These are phyloP conservation scores for Trifolium dubium DNA, from an alignment of 306 rosid species.

Conservation along the genomic window DNA sequence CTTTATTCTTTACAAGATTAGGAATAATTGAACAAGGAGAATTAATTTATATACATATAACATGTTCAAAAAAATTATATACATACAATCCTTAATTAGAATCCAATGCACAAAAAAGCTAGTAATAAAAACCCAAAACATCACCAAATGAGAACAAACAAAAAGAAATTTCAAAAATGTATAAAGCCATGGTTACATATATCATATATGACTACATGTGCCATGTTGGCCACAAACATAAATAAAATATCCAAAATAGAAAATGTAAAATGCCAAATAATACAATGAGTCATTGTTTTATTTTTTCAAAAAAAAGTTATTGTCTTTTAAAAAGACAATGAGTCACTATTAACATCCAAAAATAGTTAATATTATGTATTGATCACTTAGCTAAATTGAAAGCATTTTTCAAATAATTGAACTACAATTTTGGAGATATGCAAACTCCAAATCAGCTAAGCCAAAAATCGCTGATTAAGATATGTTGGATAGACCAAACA, in stretches of 20 bases:
- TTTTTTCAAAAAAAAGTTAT: too few species aligned
- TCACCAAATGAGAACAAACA: not conserved
- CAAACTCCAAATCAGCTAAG: not conserved
- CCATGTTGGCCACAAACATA: not conserved
- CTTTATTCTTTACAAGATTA: not conserved
- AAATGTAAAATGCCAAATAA: too few species aligned
- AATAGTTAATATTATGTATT: not conserved
- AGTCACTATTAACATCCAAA: too few species aligned
- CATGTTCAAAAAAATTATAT: too few species aligned
- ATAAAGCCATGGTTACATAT: not conserved
- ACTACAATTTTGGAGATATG: too few species aligned
- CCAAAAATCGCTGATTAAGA: not conserved
- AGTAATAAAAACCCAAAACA: not conserved
- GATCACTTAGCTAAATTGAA: not conserved
- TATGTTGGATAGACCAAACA: too few species aligned
- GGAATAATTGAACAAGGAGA: not conserved
- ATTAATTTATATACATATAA: not conserved
- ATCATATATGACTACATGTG: too few species aligned
- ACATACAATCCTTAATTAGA: not conserved
- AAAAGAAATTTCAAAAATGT: constrained; percentile 5
- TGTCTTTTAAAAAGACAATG: too few species aligned
- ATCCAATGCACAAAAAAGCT: constrained; percentile 9
- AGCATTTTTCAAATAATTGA: not conserved
- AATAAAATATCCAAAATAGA: not conserved
- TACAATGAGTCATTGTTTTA: too few species aligned